Conservation (phyloP, 2,329 filamentous ascomycete species). For the Zalaria obscura region DNA sequence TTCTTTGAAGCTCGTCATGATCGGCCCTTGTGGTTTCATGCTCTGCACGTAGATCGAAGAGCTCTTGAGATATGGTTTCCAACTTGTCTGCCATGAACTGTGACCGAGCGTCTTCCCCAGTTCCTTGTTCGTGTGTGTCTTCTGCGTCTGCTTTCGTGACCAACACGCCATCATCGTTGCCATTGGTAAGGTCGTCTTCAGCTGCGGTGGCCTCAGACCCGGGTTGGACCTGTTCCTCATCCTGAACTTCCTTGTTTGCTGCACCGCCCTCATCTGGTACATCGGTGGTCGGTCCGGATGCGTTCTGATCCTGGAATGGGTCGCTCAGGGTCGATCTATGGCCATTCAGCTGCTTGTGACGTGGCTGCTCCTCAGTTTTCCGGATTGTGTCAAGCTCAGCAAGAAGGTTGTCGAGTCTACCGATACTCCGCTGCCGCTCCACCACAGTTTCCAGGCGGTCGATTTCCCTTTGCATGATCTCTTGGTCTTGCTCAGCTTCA, state of each 20-base stretch:
- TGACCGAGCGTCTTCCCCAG: conserved; percentile 47
- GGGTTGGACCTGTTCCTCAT: conserved; percentile 2
- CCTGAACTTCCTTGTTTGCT: background rate
- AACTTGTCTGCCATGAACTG: conserved; percentile 86
- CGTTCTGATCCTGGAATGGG: conserved; percentile 10
- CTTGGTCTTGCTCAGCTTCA: conserved; percentile 88
- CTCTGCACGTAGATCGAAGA: conserved; percentile 78
- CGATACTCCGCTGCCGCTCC: conserved; percentile 85
- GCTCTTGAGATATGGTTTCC: conserved; percentile 79
- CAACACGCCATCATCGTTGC: conserved; percentile 7
- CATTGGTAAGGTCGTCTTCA: conserved; percentile 6
- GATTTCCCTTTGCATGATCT: conserved; percentile 93
- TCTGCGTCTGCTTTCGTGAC: conserved; percentile 6
- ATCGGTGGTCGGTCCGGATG: too few relatives aligned
- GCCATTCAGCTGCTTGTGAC: conserved; percentile 18
- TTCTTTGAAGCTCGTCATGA: conserved; percentile 66
- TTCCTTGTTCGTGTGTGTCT: conserved; percentile 1
- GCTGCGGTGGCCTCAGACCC: conserved; percentile 9
- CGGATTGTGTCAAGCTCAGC: conserved; percentile 65
- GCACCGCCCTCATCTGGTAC: too few relatives aligned
- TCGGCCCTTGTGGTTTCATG: conserved; percentile 75
- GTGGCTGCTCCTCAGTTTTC: conserved; percentile 18
- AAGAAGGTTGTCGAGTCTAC: conserved; percentile 83
- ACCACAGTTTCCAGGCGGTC: conserved; percentile 89
- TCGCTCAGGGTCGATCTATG: conserved; percentile 9